phyloP scores from a whole-genome alignment of 371 early-diverging fungal species.

The Choanephora cucurbitarum region DNA sequence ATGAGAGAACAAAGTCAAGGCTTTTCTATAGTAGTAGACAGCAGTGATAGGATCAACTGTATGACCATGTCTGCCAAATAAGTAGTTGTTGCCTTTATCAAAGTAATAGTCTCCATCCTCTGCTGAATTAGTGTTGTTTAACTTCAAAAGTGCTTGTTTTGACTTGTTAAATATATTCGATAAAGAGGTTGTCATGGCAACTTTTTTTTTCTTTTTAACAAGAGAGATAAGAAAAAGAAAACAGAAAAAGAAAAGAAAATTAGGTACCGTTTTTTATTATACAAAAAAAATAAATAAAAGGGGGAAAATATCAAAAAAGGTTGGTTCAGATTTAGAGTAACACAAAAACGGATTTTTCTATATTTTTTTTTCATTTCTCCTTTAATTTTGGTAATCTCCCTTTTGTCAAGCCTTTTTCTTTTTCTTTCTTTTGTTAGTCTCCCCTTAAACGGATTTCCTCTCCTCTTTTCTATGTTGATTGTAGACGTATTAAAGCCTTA shows the following conservation, averaged over 20 bases:
- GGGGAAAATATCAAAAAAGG: slow-evolving; percentile 11
- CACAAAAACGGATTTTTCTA: slow-evolving; percentile 10
- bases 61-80: slow-evolving; percentile 59
- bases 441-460: neutral
- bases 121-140: slow-evolving; percentile 6
- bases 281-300: slow-evolving; percentile 11
- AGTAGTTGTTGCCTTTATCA: slow-evolving; percentile 43
- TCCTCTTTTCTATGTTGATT: slow-evolving; percentile 7
- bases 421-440: neutral
- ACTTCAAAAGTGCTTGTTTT: slow-evolving; percentile 13
- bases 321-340: slow-evolving; percentile 7
- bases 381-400: slow-evolving; percentile 7
- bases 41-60: slow-evolving; percentile 43
- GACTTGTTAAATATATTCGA: slow-evolving; percentile 19
- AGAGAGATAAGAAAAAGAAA: slow-evolving; percentile 10
- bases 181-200: slow-evolving; percentile 13
- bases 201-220: neutral
- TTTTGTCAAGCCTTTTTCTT: neutral
- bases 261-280: neutral
- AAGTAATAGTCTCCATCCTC: slow-evolving; percentile 31
- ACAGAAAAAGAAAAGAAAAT: slow-evolving; percentile 9
- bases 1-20: slow-evolving; percentile 38
- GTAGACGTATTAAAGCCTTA: slow-evolving; percentile 11
- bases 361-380: slow-evolving; percentile 7
- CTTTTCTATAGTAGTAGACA: slow-evolving; percentile 47